These are phyloP conservation scores for Daedaleopsis nitida DNA, from an alignment of 768 basidiomycete genomes.

Conservation along the genomic window DNA sequence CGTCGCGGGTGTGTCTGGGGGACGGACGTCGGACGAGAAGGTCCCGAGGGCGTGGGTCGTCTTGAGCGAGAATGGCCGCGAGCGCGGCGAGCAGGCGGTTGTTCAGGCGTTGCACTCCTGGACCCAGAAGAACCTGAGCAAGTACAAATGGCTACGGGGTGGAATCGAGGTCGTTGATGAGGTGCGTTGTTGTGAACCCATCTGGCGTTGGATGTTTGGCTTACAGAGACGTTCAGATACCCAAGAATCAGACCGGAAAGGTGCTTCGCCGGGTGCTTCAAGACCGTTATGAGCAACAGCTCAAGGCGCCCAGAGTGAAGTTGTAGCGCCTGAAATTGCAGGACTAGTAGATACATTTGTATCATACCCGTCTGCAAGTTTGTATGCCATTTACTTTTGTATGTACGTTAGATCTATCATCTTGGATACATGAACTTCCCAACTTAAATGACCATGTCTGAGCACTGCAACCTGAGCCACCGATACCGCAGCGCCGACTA, in stretches of 20 bases:
- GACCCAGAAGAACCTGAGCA: slow-evolving; percentile 64
- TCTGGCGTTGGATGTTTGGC: neutral
- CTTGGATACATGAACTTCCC: too few species aligned
- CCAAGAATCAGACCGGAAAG: slow-evolving; percentile 77
- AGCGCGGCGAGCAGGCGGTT: slow-evolving; percentile 43
- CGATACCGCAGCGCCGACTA: too few species aligned
- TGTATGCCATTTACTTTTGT: too few species aligned
- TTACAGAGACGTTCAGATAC: slow-evolving; percentile 48
- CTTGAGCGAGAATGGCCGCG: slow-evolving; percentile 55
- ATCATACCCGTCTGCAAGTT: too few species aligned
- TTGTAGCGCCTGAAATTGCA: neutral
- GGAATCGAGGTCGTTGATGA: slow-evolving; percentile 66
- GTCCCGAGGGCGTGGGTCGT: slow-evolving; percentile 82
- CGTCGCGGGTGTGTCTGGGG: slow-evolving; percentile 76
- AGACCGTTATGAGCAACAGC: slow-evolving; percentile 51
- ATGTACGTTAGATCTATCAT: too few species aligned
- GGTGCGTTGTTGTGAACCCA: slow-evolving; percentile 40
- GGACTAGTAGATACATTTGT: too few species aligned
- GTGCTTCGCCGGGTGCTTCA: slow-evolving; percentile 62
- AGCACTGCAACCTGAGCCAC: too few species aligned
- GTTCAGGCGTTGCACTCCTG: slow-evolving; percentile 56
- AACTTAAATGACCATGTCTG: too few species aligned
- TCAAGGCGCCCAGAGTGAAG: slow-evolving; percentile 11
- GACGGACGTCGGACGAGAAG: slow-evolving; percentile 70
- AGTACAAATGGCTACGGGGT: slow-evolving; percentile 76